Percentiles rank a stretch among this genome's conserved stretches.
phyloP scores from a whole-genome alignment of 1,284 basidiomycete species.

The Melampsora americana region DNA sequence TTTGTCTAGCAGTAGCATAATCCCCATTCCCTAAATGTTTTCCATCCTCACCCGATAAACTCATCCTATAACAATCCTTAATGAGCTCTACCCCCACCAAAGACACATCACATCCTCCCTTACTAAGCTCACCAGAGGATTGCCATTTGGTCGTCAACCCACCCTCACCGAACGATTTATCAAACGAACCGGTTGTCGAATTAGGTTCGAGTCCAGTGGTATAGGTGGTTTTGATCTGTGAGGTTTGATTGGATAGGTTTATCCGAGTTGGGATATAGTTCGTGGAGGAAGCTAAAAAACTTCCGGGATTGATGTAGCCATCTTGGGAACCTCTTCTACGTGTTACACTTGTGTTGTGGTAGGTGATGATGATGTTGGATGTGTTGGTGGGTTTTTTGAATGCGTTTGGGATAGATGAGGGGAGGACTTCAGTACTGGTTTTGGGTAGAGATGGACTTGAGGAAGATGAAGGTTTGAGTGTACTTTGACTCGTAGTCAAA shows the following conservation, averaged over 20 bases:
- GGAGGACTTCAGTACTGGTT: too few species aligned
- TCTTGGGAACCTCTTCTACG: too few species aligned
- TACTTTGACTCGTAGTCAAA: too few species aligned
- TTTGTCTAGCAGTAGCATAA: slow-evolving; percentile 2
- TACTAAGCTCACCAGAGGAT: neutral
- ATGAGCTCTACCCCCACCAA: neutral
- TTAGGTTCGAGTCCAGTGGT: neutral
- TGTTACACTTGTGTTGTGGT: too few species aligned
- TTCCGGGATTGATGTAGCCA: neutral
- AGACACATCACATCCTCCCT: neutral
- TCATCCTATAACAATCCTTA: slow-evolving; percentile 7
- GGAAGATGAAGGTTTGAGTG: too few species aligned
- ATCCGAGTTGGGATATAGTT: neutral
- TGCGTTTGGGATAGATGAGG: too few species aligned
- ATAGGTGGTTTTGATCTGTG: neutral
- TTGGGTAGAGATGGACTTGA: too few species aligned
- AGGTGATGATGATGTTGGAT: too few species aligned
- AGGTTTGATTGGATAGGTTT: neutral
- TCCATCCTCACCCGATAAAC: neutral
- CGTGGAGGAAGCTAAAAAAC: neutral
- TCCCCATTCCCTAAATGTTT: neutral
- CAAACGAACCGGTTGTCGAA: neutral
- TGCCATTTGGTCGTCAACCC: neutral
- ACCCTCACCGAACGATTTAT: neutral
- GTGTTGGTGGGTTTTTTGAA: too few species aligned